Base-by-base conservation (phyloP, 352 stramenopile species). In the Lagenidium giganteum region DNA sequence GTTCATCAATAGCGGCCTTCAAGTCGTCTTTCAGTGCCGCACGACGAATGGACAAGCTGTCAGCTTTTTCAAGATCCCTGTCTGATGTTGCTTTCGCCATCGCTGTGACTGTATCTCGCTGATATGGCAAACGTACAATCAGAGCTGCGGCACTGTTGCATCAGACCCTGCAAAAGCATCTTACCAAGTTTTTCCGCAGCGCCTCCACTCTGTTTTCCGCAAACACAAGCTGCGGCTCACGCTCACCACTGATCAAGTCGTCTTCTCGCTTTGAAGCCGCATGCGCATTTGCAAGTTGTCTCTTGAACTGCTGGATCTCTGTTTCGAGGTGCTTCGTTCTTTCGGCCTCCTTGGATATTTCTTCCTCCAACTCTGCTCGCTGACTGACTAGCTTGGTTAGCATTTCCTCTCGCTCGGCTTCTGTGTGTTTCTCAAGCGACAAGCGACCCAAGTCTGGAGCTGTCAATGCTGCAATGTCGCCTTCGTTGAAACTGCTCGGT, bases 171-270 rank as follows among this genome's bases (percentile, higher is more conserved):
- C 26, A 9, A 5, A 29, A 12, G 5, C 9, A 17, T 57, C 64
- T 38, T 58, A 81, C 68, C 70, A 92, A 27, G 17, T 82, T 82
- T 39, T 89, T 85, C 9, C 61, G 65, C 14, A 89, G 41, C 3
- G 75, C 57, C 5, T 65, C 70, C 27, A 88, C 83, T 37, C 81
- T 82, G 42, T 81, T 84, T 47, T 92, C 80, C 31, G 87, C 44
- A 38, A 83, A 87, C 36, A 92, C 83, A 31, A 86, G 61, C 45
- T 89, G 76, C 14, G 80, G 80, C 4, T 76, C 72, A 43, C 79
- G 81, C 32, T 87, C 73, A 9, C 80, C 80, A 35, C 76, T 89
- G 53, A 92, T 85, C 37, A 92, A 69, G 20, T 81, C 76, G 49
- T 89, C 72, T 37, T 90, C 77, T 21, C 77, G 70, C 50, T 75